Percentiles rank a stretch among this genome's conserved stretches.
Evolutionary conservation across 1,139 yeast genomes (phyloP).

Genomic region (Geotrichum klebahnii): DNA sequence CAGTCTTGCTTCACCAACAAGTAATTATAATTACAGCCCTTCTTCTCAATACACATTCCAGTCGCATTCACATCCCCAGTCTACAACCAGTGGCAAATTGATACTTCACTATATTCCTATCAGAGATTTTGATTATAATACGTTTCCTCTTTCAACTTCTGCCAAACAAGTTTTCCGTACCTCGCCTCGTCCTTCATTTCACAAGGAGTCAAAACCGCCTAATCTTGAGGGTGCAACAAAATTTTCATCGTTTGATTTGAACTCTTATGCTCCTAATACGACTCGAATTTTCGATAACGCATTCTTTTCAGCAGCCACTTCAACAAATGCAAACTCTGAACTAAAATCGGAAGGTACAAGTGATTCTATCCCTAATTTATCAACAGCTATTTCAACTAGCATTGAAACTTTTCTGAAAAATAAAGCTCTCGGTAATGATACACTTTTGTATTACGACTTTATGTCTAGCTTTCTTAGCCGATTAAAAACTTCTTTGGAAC

Average conservation of each 20-base stretch:
- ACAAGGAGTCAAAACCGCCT: not conserved
- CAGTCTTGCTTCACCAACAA: constrained; percentile 8
- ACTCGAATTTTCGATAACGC: not conserved
- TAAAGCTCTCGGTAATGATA: constrained; percentile 11
- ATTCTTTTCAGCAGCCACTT: not conserved
- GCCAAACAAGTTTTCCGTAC: constrained; percentile 11
- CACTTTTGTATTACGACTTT: constrained; percentile 14
- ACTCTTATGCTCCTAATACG: constrained; percentile 17
- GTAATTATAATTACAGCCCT: constrained; percentile 13
- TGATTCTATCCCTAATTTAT: not conserved
- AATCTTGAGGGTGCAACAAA: constrained; percentile 9
- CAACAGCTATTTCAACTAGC: constrained; percentile 1
- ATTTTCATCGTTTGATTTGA: constrained; percentile 17
- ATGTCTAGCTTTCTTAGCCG: constrained; percentile 14
- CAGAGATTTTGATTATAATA: constrained; percentile 14
- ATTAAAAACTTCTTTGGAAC: constrained; percentile 7
- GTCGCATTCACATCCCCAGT: not conserved
- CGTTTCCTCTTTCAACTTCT: constrained; percentile 11
- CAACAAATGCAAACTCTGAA: not conserved
- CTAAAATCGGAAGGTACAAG: not conserved
- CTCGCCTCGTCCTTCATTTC: constrained; percentile 13
- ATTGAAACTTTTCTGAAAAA: constrained; percentile 9
- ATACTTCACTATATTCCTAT: constrained; percentile 13
- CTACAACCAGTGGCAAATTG: constrained; percentile 3
- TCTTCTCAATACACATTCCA: constrained; percentile 4